Evolutionary conservation across 257 asterid genomes (phyloP).

Genomic region (Cordia subcordata): DNA sequence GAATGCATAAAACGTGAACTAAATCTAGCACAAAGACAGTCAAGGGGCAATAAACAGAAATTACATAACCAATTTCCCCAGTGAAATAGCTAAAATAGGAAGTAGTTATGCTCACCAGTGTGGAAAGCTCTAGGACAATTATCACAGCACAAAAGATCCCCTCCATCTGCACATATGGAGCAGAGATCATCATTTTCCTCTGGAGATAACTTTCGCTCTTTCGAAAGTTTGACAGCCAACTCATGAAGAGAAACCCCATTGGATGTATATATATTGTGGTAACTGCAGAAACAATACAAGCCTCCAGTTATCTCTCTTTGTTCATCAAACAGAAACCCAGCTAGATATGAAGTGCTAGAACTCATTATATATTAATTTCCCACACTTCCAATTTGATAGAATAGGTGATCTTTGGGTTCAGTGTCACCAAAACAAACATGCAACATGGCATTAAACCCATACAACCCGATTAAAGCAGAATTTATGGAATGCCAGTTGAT

Average conservation of each 20-base stretch:
- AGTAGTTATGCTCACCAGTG: conserved; percentile 37
- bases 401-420: too few species aligned
- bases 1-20: too few species aligned
- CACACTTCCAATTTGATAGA: too few species aligned
- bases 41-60: not conserved
- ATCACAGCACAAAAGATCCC: conserved; percentile 80
- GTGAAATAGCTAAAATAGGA: not conserved
- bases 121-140: conserved; percentile 91
- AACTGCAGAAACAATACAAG: conserved; percentile 38
- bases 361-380: too few species aligned
- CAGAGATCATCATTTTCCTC: conserved; percentile 88
- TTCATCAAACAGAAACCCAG: too few species aligned
- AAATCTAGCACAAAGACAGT: too few species aligned
- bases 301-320: too few species aligned
- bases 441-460: too few species aligned
- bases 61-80: not conserved
- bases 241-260: conserved; percentile 78
- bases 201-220: conserved; percentile 31
- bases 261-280: conserved; percentile 70
- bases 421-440: too few species aligned
- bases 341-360: too few species aligned
- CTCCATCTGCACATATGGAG: conserved; percentile 69
- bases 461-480: too few species aligned
- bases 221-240: conserved; percentile 53
- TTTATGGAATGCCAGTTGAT: too few species aligned